These are phyloP conservation scores for Vaccinium macrocarpon DNA, from an alignment of 148 eudicot genomes.

Conservation along the genomic window DNA sequence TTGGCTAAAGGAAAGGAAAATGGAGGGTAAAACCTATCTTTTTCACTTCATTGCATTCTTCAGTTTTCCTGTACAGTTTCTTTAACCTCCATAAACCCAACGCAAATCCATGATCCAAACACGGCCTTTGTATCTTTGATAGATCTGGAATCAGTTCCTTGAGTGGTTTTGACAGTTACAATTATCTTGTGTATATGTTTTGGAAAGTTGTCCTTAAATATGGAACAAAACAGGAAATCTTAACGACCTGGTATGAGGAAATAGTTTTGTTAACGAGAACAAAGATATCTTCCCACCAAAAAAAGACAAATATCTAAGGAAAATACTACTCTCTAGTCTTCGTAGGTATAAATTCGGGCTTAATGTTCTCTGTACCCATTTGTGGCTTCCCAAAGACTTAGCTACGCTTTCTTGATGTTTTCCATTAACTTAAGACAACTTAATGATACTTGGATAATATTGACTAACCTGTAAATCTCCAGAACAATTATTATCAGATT, in stretches of 20 bases:
- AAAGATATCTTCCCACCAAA: background rate
- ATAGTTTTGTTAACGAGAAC: background rate
- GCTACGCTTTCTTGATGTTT: background rate
- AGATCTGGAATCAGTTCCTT: background rate
- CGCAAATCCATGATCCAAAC: background rate
- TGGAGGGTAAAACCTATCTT: background rate
- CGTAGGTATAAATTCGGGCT: background rate
- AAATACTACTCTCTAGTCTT: background rate
- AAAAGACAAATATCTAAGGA: background rate
- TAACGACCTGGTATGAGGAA: background rate
- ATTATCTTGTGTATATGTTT: background rate
- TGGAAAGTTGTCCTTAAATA: background rate
- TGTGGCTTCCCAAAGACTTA: background rate
- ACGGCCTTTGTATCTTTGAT: background rate
- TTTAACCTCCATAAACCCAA: background rate
- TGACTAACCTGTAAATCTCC: constrained; percentile 14
- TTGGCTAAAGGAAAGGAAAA: background rate
- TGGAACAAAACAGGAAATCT: background rate
- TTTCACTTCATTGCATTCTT: background rate
- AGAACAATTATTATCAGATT: background rate
- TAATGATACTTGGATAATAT: background rate
- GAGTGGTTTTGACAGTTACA: background rate
- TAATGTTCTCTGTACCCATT: too few species aligned
- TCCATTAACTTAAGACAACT: background rate
- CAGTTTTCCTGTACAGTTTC: background rate